Evolutionary conservation across 1,139 yeast genomes (phyloP), one percentile per base, ranked within the genome.

Genomic region (Yamadazyma oceani): DNA sequence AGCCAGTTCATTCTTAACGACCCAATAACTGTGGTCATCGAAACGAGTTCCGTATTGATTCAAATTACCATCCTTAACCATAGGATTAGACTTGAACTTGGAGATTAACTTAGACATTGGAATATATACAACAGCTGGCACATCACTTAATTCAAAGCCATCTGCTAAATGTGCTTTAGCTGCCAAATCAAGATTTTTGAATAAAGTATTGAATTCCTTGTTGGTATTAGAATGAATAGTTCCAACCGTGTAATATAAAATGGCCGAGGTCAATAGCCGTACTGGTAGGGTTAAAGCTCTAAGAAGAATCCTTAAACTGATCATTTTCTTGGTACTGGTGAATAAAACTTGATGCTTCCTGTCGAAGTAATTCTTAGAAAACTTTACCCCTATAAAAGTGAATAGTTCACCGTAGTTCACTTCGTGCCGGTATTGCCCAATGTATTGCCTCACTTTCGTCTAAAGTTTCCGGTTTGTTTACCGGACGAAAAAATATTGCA

Each of bases 231-330:
- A 57, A 46, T 55, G 61, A 3, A 58, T 40, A 1, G 71, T 65
- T 2, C 70, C 70, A 5, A 50, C 50, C 11, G 69, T 64, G 38
- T 55, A 64, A 39, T 60, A 65, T 33, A 53, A 51, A 25, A 60
- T 17, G 2, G 51, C 39, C 2, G 64, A 45, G 17, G 44, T 46
- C 9, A 53, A 16, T 2, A 58, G 39, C 9, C 51, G 53, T 17
- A 34, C 43, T 2, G 69, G 69, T 15, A 59, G 32, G 9, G 40
- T 40, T 2, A 31, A 9, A 6, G 32, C 11, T 17, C 36, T 31
- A 8, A 21, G 31, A 3, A 41, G 16, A 16, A 27, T 10, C 16
- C 21, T 27, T 10, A 27, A 15, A 27, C 30, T 27, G 9, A 27
- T 15, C 30, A 27, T 27, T 5, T 6, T 12, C 11, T n/a, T 6